phyloP scores from a whole-genome alignment of 1,284 basidiomycete species.

The Trichosporon asahii region DNA sequence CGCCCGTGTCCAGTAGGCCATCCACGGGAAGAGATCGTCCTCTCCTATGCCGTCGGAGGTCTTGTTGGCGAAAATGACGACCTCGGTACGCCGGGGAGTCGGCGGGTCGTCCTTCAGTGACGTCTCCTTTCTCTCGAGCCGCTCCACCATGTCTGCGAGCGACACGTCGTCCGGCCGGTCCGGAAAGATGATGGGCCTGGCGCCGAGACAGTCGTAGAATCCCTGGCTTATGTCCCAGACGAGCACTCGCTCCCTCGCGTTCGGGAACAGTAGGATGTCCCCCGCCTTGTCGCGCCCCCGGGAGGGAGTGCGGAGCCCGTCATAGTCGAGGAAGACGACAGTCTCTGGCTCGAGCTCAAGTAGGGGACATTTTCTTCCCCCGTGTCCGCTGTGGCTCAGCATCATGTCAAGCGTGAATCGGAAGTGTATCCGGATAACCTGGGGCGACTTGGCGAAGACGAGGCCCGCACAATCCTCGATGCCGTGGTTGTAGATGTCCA shows the following conservation, averaged over 20 bases:
- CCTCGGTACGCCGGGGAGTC: too few species aligned
- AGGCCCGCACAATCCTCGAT: background rate
- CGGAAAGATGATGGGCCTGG: too few species aligned
- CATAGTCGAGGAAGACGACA: background rate
- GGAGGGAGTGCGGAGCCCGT: background rate
- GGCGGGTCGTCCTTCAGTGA: too few species aligned
- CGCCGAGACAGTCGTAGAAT: too few species aligned
- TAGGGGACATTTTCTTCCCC: background rate
- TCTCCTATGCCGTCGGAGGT: too few species aligned
- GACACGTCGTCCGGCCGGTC: too few species aligned
- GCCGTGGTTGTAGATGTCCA: background rate
- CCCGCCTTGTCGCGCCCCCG: too few species aligned
- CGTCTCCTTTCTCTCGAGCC: too few species aligned
- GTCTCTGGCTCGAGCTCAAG: background rate
- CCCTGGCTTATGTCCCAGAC: background rate
- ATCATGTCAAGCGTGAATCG: background rate
- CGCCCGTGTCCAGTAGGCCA: too few species aligned
- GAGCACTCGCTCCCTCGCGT: background rate
- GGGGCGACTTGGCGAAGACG: background rate
- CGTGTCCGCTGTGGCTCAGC: background rate
- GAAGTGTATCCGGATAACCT: background rate
- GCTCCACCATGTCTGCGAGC: too few species aligned
- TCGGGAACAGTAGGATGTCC: background rate
- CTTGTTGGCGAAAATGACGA: too few species aligned
- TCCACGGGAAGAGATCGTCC: too few species aligned